A percentile compares a stretch with the other conserved stretches of the same genome.
Conservation (phyloP, 2,329 filamentous ascomycete species). For the Alternaria tenuissima region DNA sequence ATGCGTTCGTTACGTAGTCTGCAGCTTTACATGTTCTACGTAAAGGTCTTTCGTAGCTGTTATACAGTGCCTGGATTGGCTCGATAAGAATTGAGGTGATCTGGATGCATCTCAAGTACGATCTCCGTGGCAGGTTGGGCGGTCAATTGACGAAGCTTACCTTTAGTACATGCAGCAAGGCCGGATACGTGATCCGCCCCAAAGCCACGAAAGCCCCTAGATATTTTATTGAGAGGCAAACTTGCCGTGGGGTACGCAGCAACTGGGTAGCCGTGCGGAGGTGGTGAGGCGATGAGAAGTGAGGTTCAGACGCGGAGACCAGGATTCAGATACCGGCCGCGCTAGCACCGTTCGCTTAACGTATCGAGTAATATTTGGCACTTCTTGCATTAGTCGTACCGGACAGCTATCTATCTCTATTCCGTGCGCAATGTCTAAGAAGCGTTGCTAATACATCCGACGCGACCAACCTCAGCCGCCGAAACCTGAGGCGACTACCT, state of each 20-base stretch:
- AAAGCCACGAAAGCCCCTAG: slow-evolving; percentile 5
- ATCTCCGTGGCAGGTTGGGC: slow-evolving; percentile 12
- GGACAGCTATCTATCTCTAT: slow-evolving; percentile 36
- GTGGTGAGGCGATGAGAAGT: slow-evolving; percentile 25
- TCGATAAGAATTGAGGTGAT: slow-evolving; percentile 15
- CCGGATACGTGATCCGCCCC: slow-evolving; percentile 4
- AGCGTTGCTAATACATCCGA: slow-evolving; percentile 24
- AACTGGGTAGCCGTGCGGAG: slow-evolving; percentile 19
- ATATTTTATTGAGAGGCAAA: slow-evolving; percentile 13
- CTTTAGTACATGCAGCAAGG: neutral
- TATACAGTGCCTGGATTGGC: slow-evolving; percentile 12
- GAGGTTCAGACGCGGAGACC: slow-evolving; percentile 28
- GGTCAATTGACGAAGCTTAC: slow-evolving; percentile 5
- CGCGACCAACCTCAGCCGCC: neutral
- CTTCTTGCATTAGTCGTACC: slow-evolving; percentile 26
- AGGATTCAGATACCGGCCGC: slow-evolving; percentile 30
- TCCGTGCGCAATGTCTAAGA: slow-evolving; percentile 27
- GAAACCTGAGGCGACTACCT: slow-evolving; percentile 13
- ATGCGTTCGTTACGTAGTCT: slow-evolving; percentile 34
- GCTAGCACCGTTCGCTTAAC: slow-evolving; percentile 30
- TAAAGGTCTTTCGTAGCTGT: slow-evolving; percentile 23
- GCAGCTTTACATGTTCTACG: slow-evolving; percentile 21
- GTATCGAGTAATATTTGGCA: slow-evolving; percentile 34
- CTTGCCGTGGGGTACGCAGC: slow-evolving; percentile 28
- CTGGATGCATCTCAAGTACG: neutral